A percentile compares a stretch with the other conserved stretches of the same genome.
These are phyloP conservation scores for Gynostemma pentaphyllum DNA, from an alignment of 306 rosid species.

Conservation along the genomic window DNA sequence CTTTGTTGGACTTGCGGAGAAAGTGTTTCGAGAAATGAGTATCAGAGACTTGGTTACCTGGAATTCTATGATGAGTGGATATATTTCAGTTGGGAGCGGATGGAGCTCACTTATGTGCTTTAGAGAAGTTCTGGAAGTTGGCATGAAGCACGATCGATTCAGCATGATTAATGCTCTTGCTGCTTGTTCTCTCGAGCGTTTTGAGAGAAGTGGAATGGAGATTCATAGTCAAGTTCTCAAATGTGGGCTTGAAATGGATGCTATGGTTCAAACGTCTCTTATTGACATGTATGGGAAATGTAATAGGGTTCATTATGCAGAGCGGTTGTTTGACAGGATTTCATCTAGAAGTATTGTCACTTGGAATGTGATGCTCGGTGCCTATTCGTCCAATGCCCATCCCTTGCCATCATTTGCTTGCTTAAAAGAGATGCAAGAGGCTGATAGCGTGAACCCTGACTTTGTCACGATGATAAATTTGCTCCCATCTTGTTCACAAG, in stretches of 20 bases:
- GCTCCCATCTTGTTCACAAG: slow-evolving; percentile 36
- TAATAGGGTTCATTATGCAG: slow-evolving; percentile 26
- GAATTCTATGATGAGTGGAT: slow-evolving; percentile 42
- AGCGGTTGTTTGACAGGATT: slow-evolving; percentile 30
- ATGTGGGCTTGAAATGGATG: slow-evolving; percentile 25
- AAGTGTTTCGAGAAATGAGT: slow-evolving; percentile 42
- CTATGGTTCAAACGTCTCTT: slow-evolving; percentile 39
- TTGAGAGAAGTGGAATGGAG: slow-evolving; percentile 26
- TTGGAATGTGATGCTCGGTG: slow-evolving; percentile 53
- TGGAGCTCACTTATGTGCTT: slow-evolving; percentile 26
- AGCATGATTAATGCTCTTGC: slow-evolving; percentile 24
- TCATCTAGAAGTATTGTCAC: slow-evolving; percentile 25
- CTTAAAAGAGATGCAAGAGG: slow-evolving; percentile 33
- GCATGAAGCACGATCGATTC: slow-evolving; percentile 32
- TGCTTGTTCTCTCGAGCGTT: slow-evolving; percentile 32
- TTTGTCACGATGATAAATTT: slow-evolving; percentile 32
- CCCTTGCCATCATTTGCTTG: slow-evolving; percentile 19
- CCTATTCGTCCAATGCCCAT: slow-evolving; percentile 19
- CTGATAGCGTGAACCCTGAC: slow-evolving; percentile 26
- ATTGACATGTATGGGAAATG: slow-evolving; percentile 44
- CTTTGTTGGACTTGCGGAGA: slow-evolving; percentile 21
- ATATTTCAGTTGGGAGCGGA: slow-evolving; percentile 24
- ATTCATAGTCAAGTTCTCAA: slow-evolving; percentile 35
- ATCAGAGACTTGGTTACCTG: slow-evolving; percentile 38
- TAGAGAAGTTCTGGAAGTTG: slow-evolving; percentile 23